Percentiles rank a stretch among this genome's conserved stretches.
Evolutionary conservation across 768 basidiomycete species (phyloP).

Genomic region (Hygrocybe coccinea): DNA sequence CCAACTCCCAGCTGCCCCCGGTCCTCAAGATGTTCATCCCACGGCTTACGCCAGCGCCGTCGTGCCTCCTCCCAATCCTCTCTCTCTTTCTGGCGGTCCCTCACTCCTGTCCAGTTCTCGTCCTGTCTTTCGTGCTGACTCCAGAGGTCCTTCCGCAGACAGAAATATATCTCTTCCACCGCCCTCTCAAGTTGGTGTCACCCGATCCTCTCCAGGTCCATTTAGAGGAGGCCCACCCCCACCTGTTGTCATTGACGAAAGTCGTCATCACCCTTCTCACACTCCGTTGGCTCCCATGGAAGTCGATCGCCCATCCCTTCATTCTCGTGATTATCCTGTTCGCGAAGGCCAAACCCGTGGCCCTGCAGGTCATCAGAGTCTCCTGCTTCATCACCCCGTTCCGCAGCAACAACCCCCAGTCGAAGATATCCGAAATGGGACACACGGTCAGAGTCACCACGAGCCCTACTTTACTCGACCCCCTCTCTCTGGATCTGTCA

Average conservation of each 20-base stretch:
- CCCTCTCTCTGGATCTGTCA: conserved; percentile 53
- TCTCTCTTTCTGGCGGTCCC: conserved; percentile 46
- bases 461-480: conserved; percentile 53
- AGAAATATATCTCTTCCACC: conserved; percentile 48
- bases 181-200: conserved; percentile 46
- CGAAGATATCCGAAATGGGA: conserved; percentile 48
- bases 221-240: conserved; percentile 83
- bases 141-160: conserved; percentile 55
- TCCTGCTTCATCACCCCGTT: conserved; percentile 65
- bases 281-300: conserved; percentile 79
- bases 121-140: conserved; percentile 61
- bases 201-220: conserved; percentile 61
- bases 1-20: conserved; percentile 79
- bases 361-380: conserved; percentile 49
- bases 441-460: conserved; percentile 35
- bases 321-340: conserved; percentile 51
- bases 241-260: conserved; percentile 74
- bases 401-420: conserved; percentile 53
- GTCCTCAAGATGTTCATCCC: conserved; percentile 93
- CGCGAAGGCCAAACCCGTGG: conserved; percentile 47
- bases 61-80: conserved; percentile 59
- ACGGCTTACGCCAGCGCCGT: conserved; percentile 85
- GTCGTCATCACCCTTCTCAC: conserved; percentile 60
- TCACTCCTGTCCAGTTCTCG: conserved; percentile 52
- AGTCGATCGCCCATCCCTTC: conserved; percentile 54